Evolutionary conservation across 306 rosid genomes (phyloP).

Genomic region (Vachellia pachyceras): DNA sequence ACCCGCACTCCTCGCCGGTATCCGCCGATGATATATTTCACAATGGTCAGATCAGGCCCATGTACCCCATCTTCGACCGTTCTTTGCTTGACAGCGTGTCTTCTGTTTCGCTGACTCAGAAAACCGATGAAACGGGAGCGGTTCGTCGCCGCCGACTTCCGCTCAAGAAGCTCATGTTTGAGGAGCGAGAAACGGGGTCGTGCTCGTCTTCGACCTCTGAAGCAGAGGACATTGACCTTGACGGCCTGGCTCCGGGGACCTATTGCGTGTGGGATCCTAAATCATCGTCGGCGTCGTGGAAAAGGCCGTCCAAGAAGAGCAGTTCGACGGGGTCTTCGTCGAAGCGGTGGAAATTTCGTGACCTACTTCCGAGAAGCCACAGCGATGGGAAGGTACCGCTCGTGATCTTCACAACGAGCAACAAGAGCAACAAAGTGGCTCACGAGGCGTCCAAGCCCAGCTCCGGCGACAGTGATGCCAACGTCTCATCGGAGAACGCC

Average conservation of each 20-base stretch:
- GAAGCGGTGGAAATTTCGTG: conserved; percentile 76
- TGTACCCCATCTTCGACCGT: conserved; percentile 65
- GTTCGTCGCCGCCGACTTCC: conserved; percentile 56
- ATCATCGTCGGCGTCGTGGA: background rate
- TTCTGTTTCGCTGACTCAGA: background rate
- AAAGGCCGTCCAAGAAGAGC: conserved; percentile 51
- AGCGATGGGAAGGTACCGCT: conserved; percentile 53
- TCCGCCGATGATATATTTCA: conserved; percentile 87
- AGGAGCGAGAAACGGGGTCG: conserved; percentile 51
- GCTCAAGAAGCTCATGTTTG: conserved; percentile 70
- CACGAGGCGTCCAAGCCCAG: conserved; percentile 8
- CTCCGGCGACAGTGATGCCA: conserved; percentile 6
- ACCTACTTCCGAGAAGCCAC: conserved; percentile 61
- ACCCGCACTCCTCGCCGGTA: conserved; percentile 49
- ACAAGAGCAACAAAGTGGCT: conserved; percentile 11
- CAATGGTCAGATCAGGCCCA: conserved; percentile 80
- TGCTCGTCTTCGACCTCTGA: conserved; percentile 62
- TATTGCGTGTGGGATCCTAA: conserved; percentile 83
- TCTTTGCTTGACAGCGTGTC: conserved; percentile 37
- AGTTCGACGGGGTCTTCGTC: conserved; percentile 54
- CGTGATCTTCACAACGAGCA: conserved; percentile 26
- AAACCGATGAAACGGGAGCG: conserved; percentile 5
- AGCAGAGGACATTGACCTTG: conserved; percentile 60
- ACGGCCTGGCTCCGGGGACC: conserved; percentile 47
- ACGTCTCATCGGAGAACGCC: background rate